These are phyloP conservation scores for Pistacia integerrima DNA, from an alignment of 345 rosid genomes.

Conservation along the genomic window DNA sequence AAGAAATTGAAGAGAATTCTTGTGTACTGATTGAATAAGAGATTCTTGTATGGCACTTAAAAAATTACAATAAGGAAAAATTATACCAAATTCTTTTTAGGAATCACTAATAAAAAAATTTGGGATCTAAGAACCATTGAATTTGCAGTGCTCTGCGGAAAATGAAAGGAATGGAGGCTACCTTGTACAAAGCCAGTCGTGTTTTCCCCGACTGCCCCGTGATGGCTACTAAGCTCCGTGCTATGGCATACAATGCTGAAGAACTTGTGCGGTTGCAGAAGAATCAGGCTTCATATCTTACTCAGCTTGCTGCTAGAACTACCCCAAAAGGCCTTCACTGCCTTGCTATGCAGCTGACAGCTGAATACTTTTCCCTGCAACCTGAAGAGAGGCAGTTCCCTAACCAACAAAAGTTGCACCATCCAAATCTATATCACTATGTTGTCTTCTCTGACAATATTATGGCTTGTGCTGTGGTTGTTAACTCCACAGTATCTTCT, in stretches of 20 bases:
- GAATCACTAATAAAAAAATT: not conserved
- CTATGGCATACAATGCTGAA: slow-evolving; percentile 75
- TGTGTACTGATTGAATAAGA: not conserved
- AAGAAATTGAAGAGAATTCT: not conserved
- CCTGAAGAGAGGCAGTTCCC: slow-evolving; percentile 73
- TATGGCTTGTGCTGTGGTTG: slow-evolving; percentile 85
- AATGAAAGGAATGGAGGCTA: slow-evolving; percentile 62
- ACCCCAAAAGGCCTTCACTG: slow-evolving; percentile 96
- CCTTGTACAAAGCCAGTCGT: slow-evolving; percentile 58
- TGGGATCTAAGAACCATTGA: slow-evolving; percentile 24
- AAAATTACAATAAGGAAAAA: not conserved
- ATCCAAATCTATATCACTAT: slow-evolving; percentile 67
- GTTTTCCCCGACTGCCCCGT: slow-evolving; percentile 64
- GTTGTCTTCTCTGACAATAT: slow-evolving; percentile 87
- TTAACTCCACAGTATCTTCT: slow-evolving; percentile 69
- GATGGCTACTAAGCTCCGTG: slow-evolving; percentile 69
- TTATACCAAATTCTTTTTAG: not conserved
- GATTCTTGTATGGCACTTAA: not conserved
- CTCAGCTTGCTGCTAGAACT: slow-evolving; percentile 86
- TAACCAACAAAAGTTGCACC: slow-evolving; percentile 51
- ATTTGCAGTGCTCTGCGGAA: slow-evolving; percentile 67
- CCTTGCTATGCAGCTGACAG: slow-evolving; percentile 83
- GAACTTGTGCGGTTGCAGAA: slow-evolving; percentile 71
- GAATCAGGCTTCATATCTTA: slow-evolving; percentile 62
- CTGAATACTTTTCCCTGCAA: slow-evolving; percentile 65